Conservation (phyloP, 2,329 filamentous ascomycete species). For the Alternaria gansuensis region DNA sequence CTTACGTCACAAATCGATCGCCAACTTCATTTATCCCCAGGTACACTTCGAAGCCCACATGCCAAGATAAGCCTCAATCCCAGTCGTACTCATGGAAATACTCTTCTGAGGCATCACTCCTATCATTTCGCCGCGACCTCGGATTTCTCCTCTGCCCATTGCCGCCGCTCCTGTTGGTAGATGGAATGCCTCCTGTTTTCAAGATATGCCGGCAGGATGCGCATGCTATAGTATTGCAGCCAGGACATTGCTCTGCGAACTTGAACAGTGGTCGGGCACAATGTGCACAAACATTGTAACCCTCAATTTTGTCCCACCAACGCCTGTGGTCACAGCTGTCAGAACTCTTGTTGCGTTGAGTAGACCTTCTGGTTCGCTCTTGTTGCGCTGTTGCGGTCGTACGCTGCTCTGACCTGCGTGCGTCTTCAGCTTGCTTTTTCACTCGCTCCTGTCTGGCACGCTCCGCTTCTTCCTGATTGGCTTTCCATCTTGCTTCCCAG, state of each 20-base stretch:
- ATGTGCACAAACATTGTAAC: slow-evolving; percentile 1
- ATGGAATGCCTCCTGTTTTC: neutral
- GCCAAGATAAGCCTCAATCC: neutral
- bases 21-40: neutral
- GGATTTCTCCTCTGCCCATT: neutral
- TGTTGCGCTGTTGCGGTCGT: neutral
- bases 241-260: slow-evolving; percentile 10
- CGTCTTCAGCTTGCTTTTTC: neutral
- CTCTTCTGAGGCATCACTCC: neutral
- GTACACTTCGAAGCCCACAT: neutral
- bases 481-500: neutral
- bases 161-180: neutral
- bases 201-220: neutral
- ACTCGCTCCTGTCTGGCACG: neutral
- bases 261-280: slow-evolving; percentile 1
- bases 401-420: neutral
- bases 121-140: neutral
- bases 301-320: slow-evolving; percentile 11
- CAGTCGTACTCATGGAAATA: neutral
- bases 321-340: neutral
- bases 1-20: neutral
- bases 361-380: neutral
- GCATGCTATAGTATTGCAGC: slow-evolving; percentile 5
- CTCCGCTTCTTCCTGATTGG: neutral
- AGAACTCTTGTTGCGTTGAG: neutral